phyloP scores from a whole-genome alignment of 1,284 basidiomycete genomes.

The Flammula alnicola region DNA sequence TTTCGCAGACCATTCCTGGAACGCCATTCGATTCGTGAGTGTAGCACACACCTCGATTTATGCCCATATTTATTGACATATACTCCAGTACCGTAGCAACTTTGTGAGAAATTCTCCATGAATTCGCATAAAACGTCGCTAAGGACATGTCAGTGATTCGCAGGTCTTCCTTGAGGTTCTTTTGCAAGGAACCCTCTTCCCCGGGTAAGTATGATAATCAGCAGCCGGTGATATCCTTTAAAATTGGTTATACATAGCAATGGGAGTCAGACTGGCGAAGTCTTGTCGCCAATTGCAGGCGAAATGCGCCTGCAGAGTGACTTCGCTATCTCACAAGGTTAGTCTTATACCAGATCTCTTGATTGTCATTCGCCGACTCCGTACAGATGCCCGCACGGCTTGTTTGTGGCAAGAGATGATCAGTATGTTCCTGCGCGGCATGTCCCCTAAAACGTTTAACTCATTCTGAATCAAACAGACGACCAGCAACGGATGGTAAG shows the following conservation, averaged over 20 bases:
- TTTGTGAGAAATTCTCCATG: conserved; percentile 13
- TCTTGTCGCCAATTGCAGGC: conserved; percentile 20
- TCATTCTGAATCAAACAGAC: conserved; percentile 4
- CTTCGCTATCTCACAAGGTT: conserved; percentile 24
- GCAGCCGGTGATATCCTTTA: too few relatives aligned
- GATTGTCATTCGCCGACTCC: too few relatives aligned
- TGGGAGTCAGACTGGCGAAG: conserved; percentile 24
- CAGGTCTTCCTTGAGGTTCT: conserved; percentile 25
- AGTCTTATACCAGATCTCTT: too few relatives aligned
- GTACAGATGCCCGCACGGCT: conserved; percentile 9
- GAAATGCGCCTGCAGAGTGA: conserved; percentile 31
- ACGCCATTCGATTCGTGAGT: conserved; percentile 37
- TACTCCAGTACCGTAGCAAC: conserved; percentile 12
- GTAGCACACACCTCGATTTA: too few relatives aligned
- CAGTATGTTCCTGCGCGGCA: background rate
- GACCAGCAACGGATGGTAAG: conserved; percentile 30
- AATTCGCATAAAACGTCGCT: background rate
- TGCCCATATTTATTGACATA: too few relatives aligned
- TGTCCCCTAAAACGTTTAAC: background rate
- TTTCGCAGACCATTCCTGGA: conserved; percentile 22
- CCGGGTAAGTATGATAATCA: too few relatives aligned
- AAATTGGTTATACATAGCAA: too few relatives aligned
- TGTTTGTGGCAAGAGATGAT: conserved; percentile 11
- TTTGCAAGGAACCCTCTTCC: conserved; percentile 22
- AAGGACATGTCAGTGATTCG: conserved; percentile 11